These are phyloP conservation scores for Omphalotus guepiniiformis DNA, from an alignment of 768 basidiomycete species.

Conservation along the genomic window DNA sequence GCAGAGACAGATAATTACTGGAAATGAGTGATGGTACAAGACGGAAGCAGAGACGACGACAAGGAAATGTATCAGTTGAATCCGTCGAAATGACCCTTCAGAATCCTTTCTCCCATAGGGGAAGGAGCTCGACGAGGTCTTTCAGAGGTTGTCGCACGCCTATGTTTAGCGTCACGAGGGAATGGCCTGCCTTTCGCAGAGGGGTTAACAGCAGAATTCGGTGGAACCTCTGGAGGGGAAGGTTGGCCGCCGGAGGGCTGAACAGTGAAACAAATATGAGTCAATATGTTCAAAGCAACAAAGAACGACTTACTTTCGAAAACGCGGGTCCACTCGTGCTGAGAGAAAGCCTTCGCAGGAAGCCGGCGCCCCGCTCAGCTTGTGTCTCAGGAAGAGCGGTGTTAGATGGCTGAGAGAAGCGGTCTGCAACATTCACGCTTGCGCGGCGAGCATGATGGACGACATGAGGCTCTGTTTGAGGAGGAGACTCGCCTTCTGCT, in stretches of 20 bases:
- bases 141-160: slow-evolving; percentile 57
- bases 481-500: slow-evolving; percentile 34
- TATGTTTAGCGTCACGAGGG: slow-evolving; percentile 32
- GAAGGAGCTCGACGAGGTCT: slow-evolving; percentile 68
- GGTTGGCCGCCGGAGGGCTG: slow-evolving; percentile 25
- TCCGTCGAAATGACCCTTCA: slow-evolving; percentile 89
- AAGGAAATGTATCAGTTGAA: slow-evolving; percentile 54
- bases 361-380: slow-evolving; percentile 63
- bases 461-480: slow-evolving; percentile 34
- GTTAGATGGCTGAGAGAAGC: slow-evolving; percentile 45
- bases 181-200: slow-evolving; percentile 25
- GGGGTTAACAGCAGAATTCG: slow-evolving; percentile 46
- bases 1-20: slow-evolving; percentile 14
- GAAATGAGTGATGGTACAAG: slow-evolving; percentile 9
- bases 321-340: slow-evolving; percentile 41
- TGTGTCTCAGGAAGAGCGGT: slow-evolving; percentile 43
- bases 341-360: slow-evolving; percentile 73
- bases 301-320: slow-evolving; percentile 43
- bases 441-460: slow-evolving; percentile 55
- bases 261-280: slow-evolving; percentile 13
- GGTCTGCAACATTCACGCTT: slow-evolving; percentile 50
- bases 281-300: background rate
- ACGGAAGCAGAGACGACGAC: background rate
- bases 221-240: slow-evolving; percentile 39
- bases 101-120: slow-evolving; percentile 87